Evolutionary conservation across 768 basidiomycete genomes (phyloP).

Genomic region (Arthromyces matolae): DNA sequence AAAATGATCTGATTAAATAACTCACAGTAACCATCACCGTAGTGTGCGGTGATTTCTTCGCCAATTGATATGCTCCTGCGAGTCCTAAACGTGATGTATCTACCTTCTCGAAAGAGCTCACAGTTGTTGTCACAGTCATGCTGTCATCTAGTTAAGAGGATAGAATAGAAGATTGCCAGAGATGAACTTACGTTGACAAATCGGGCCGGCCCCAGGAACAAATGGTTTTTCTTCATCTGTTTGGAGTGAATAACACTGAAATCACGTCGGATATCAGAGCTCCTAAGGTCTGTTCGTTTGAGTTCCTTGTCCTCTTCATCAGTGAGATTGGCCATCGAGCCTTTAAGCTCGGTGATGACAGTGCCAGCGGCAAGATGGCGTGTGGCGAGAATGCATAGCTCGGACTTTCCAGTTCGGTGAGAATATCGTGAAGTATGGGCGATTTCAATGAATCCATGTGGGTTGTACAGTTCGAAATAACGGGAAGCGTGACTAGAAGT

Average conservation of each 20-base stretch:
- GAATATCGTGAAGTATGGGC: conserved; percentile 87
- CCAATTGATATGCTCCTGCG: conserved; percentile 73
- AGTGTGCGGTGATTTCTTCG: conserved; percentile 87
- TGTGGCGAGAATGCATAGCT: conserved; percentile 84
- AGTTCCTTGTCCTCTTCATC: conserved; percentile 84
- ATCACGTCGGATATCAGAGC: conserved; percentile 76
- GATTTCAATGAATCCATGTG: conserved; percentile 81
- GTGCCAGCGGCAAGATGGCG: conserved; percentile 61
- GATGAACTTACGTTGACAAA: conserved; percentile 77
- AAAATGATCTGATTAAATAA: conserved; percentile 17
- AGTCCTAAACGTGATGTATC: conserved; percentile 86
- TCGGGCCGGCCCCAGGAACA: conserved; percentile 87
- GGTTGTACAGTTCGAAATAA: conserved; percentile 84
- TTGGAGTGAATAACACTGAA: conserved; percentile 91
- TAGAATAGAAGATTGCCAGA: conserved; percentile 20
- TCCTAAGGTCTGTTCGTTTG: conserved; percentile 74
- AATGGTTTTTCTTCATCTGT: conserved; percentile 88
- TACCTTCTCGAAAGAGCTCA: conserved; percentile 83
- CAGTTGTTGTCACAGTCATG: conserved; percentile 90
- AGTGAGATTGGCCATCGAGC: conserved; percentile 85
- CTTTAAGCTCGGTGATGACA: conserved; percentile 83
- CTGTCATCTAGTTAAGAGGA: conserved; percentile 39
- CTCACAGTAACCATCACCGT: conserved; percentile 89
- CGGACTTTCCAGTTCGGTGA: conserved; percentile 83
- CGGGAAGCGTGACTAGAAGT: conserved; percentile 74